Evolutionary conservation across 1,139 yeast species (phyloP), one percentile per base, ranked within the genome.

Genomic region (Zygoascus hellenicus): DNA sequence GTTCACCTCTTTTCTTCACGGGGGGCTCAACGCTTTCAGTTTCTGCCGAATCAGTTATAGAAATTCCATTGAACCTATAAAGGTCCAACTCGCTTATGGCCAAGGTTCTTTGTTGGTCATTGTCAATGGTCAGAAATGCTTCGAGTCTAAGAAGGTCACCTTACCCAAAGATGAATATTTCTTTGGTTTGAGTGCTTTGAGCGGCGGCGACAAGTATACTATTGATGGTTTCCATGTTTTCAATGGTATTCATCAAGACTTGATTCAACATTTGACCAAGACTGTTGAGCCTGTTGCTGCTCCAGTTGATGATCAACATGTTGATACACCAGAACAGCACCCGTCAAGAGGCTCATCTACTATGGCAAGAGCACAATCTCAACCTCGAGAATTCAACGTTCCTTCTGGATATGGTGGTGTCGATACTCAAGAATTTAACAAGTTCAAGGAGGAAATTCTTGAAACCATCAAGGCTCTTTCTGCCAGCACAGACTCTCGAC

Each of bases 91-190:
- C 9, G 67, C 64, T 14, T 66, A 68, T 51, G 63, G 62, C 29
- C 48, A 53, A 16, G 59, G 61, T 13, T 52, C 57, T 35, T 57
- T 68, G 45, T 56, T 60, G 34, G 69, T 68, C n/a, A 64, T 63
- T 43, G 65, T 68, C 36, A 68, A 69, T 47, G 68, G 64, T 39
- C 68, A 64, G 47, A 57, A 59, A 38, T 69, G 73, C 43, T 67
- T 69, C 49, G 57, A 58, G 38, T 59, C 65, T 10, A 60, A 59
- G 46, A 56, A 64, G 33, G 57, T 69, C 9, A 48, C 45, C 14
- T 57, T 69, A 28, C 71, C 70, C 11, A 47, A 51, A 29, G 26
- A 38, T 15, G 61, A 58, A 22, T 57, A 57, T 43, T 63, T 51
- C 53, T 56, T 67, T 45, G 72, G 73, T 11, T 50, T 67, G 13